Evolutionary conservation across 805 yeast genomes (phyloP), one percentile per base, ranked within the genome.

Genomic region (Metschnikowia rubicola): DNA sequence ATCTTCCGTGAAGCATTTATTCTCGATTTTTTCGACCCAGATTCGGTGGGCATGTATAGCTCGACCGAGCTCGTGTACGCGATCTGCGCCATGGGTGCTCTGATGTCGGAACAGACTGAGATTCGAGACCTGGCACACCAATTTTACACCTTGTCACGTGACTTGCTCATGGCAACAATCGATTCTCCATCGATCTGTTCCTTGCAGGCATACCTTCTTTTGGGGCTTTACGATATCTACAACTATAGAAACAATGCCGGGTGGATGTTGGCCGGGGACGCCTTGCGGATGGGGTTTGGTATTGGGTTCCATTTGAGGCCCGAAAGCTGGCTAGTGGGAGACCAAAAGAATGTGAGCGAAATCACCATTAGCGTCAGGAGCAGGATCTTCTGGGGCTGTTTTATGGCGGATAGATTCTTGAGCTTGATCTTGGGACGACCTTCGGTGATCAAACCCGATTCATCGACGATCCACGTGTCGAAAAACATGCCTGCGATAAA

Each of bases 351-450:
- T 8, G 33, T 47, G 36, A 39, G 49, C 29, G 46, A 44, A 2
- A 36, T 49, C 45, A 49, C 50, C 17, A 21, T 37, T 17, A 43
- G 47, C 38, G 46, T 52, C 11, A 38, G 55, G 8, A 47, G 52
- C 40, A 21, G 55, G 11, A 52, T 52, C 15, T 52, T 47, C 45
- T 52, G 54, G 55, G 55, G 55, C 38, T 44, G 50, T 10, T 47
- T 50, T 30, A 38, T 48, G 29, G 55, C 50, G 11, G 55, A 52
- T 39, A 45, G 52, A n/a, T 52, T 52, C 29, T 31, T 50, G n/a
- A 41, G 54, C 37, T 41, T 52, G 34, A 44, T 50, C 17, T 41
- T 50, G 17, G 55, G 55, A 7, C 42, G 54, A 29, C 52, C 54
- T 3, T 41, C 44, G n/a, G 46, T 44, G 15, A 41, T 50, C 17